Percentiles rank a stretch among this genome's conserved stretches.
Conservation (phyloP, 345 rosid species). For the Psidium guajava region DNA sequence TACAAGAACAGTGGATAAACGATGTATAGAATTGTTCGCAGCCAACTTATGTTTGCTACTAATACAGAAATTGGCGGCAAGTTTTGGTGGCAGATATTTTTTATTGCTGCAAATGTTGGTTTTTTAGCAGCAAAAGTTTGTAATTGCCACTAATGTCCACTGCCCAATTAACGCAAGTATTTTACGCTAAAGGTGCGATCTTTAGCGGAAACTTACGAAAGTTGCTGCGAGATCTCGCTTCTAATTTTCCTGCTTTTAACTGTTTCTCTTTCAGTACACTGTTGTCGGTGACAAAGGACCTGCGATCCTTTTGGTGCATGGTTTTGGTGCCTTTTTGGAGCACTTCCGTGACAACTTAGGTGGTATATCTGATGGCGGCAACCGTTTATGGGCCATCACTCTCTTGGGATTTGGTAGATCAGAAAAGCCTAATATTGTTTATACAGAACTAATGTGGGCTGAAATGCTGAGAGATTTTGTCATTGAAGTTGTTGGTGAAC, state of each 20-base stretch:
- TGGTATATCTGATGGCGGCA: slow-evolving; percentile 37
- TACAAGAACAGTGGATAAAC: background rate
- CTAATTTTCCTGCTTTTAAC: background rate
- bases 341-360: slow-evolving; percentile 69
- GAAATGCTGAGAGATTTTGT: slow-evolving; percentile 78
- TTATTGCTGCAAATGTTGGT: background rate
- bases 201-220: background rate
- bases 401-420: slow-evolving; percentile 84
- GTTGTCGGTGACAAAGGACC: slow-evolving; percentile 57
- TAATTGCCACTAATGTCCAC: background rate
- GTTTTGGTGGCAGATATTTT: background rate
- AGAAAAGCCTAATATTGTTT: slow-evolving; percentile 75
- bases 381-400: slow-evolving; percentile 71
- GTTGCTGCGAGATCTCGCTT: background rate
- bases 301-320: slow-evolving; percentile 73
- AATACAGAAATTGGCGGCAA: background rate
- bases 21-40: background rate
- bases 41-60: background rate
- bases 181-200: background rate
- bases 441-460: slow-evolving; percentile 85
- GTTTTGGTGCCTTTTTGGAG: slow-evolving; percentile 92
- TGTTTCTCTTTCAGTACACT: slow-evolving; percentile 41
- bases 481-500: slow-evolving; percentile 65
- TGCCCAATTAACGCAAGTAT: background rate
- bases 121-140: background rate